phyloP scores from a whole-genome alignment of 768 basidiomycete genomes.

The Dacryopinax spathularia region DNA sequence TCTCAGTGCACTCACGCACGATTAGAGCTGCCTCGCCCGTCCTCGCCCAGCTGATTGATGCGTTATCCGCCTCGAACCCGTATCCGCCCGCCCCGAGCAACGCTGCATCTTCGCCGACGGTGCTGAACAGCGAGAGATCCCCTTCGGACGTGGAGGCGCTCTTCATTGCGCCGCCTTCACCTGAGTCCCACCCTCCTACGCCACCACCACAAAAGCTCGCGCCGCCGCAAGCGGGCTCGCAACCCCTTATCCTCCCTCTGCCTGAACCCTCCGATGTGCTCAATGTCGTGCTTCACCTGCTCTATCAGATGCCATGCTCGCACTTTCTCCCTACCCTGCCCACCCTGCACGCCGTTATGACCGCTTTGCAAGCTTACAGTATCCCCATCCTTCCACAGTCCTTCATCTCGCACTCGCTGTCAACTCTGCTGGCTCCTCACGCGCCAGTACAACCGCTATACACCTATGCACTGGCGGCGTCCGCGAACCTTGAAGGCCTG shows the following conservation, averaged over 20 bases:
- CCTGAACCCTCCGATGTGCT: constrained; percentile 47
- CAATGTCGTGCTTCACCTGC: constrained; percentile 57
- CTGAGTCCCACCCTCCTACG: not conserved
- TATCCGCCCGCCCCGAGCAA: not conserved
- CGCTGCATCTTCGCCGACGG: not conserved
- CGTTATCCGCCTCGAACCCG: not conserved
- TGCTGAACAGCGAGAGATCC: not conserved
- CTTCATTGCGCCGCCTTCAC: not conserved
- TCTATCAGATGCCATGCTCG: constrained; percentile 58
- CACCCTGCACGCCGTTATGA: constrained; percentile 41
- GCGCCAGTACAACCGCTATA: constrained; percentile 57
- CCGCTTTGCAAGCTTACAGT: constrained; percentile 46
- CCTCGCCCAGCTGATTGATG: not conserved
- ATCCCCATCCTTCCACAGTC: constrained; percentile 29
- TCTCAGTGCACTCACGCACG: constrained; percentile 56
- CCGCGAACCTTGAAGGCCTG: constrained; percentile 52
- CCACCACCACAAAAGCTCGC: not conserved
- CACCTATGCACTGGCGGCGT: constrained; percentile 56
- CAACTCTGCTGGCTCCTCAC: constrained; percentile 45
- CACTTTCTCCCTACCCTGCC: constrained; percentile 60
- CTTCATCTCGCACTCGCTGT: constrained; percentile 18
- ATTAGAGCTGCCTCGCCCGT: not conserved
- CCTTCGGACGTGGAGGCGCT: not conserved
- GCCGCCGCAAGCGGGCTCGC: not conserved
- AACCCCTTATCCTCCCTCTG: constrained; percentile 34